These are phyloP conservation scores for Paecilomyces dactylethromorphus DNA, from an alignment of 2,329 filamentous ascomycete species.

Conservation along the genomic window DNA sequence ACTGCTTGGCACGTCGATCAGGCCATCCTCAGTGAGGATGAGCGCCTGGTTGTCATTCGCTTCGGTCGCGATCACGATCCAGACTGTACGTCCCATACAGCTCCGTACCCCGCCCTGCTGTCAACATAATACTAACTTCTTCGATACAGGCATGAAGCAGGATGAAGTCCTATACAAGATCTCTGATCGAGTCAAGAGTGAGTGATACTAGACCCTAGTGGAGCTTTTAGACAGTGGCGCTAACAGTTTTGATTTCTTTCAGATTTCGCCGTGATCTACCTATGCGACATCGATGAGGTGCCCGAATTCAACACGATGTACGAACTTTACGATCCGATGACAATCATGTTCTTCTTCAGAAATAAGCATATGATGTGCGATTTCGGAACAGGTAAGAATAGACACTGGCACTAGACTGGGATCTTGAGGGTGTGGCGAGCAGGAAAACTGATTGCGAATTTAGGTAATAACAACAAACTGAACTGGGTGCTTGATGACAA, in stretches of 20 bases:
- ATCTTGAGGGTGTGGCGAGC: neutral
- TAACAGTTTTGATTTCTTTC: neutral
- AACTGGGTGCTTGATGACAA: constrained; percentile 97
- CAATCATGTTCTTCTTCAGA: constrained; percentile 93
- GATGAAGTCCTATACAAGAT: constrained; percentile 95
- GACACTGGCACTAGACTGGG: neutral
- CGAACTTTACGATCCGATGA: constrained; percentile 82
- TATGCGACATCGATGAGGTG: constrained; percentile 86
- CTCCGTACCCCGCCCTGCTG: neutral
- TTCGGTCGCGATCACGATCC: constrained; percentile 83
- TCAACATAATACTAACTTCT: constrained; percentile 10
- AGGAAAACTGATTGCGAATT: neutral
- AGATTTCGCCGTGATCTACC: constrained; percentile 61
- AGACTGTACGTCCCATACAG: constrained; percentile 49
- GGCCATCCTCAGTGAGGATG: constrained; percentile 84
- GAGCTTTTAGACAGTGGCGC: neutral
- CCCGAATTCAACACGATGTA: constrained; percentile 97
- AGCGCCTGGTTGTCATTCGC: constrained; percentile 86
- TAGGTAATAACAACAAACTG: constrained; percentile 85
- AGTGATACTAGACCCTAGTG: constrained; percentile 1
- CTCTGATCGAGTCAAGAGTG: constrained; percentile 79
- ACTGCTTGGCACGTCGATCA: constrained; percentile 98
- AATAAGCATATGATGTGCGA: constrained; percentile 95
- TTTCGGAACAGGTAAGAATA: constrained; percentile 72
- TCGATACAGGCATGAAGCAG: constrained; percentile 56